Evolutionary conservation across 2,329 filamentous ascomycete genomes (phyloP).

Genomic region (Claviceps sp.): DNA sequence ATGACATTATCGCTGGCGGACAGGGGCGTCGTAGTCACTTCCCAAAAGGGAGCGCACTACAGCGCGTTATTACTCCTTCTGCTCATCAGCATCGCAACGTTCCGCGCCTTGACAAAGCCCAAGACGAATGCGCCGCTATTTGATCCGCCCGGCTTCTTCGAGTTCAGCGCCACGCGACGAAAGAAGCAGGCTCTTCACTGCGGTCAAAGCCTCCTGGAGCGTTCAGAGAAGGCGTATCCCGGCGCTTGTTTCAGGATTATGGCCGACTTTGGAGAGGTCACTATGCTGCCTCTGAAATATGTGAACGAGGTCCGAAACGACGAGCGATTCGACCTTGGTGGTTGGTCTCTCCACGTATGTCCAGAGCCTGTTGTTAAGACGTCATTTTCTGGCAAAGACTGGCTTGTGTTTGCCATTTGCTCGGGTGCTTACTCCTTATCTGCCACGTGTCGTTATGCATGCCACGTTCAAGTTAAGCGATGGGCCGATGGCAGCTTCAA

Average conservation of each 20-base stretch:
- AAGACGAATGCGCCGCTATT: neutral
- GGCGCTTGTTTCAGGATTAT: neutral
- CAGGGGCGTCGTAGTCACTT: neutral
- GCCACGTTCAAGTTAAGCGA: neutral
- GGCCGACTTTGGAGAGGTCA: neutral
- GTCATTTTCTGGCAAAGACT: neutral
- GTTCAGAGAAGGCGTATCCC: neutral
- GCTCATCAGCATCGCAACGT: neutral
- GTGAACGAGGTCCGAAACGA: slow-evolving; percentile 1
- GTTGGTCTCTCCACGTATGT: neutral
- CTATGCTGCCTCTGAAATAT: neutral
- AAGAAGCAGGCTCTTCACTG: neutral
- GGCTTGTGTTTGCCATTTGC: neutral
- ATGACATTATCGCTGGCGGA: neutral
- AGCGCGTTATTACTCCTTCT: neutral
- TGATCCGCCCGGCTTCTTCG: neutral
- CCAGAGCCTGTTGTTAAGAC: too few species aligned
- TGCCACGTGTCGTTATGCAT: too few species aligned
- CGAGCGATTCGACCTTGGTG: neutral
- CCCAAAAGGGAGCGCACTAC: neutral
- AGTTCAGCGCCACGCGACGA: neutral
- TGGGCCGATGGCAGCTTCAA: too few species aligned
- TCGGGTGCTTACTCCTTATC: too few species aligned
- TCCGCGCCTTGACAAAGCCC: neutral
- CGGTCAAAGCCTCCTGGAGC: neutral